Percentiles rank a stretch among this genome's conserved stretches.
Evolutionary conservation across 2,329 filamentous ascomycete species (phyloP).

Genomic region (Aspergillus fijiensis): DNA sequence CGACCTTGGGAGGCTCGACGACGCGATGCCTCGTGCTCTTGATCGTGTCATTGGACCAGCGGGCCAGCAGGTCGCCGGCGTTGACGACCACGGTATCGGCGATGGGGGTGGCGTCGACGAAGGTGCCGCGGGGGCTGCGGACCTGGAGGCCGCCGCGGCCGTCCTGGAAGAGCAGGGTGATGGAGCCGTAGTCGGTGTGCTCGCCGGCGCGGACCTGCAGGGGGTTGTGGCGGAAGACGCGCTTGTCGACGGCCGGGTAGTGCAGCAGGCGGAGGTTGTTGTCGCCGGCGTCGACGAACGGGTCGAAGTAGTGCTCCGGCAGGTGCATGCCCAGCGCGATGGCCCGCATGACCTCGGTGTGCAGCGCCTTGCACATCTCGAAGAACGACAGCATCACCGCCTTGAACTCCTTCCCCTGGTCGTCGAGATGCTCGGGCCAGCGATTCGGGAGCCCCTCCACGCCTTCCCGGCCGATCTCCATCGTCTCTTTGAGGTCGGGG

Average conservation of each 20-base stretch:
- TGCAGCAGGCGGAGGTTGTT: conserved; percentile 74
- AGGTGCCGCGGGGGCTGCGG: conserved; percentile 70
- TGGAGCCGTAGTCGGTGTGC: conserved; percentile 65
- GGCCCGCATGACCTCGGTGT: conserved; percentile 77
- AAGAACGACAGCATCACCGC: conserved; percentile 74
- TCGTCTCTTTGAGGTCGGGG: conserved; percentile 56
- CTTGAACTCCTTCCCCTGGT: conserved; percentile 62
- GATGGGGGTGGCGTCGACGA: conserved; percentile 81
- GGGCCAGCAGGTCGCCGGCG: conserved; percentile 78
- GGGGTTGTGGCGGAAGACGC: conserved; percentile 65
- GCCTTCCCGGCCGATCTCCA: conserved; percentile 63
- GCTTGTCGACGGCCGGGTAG: conserved; percentile 67
- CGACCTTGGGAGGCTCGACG: conserved; percentile 71
- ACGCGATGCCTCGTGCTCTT: conserved; percentile 88
- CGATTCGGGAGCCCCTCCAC: conserved; percentile 67
- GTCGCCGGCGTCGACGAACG: conserved; percentile 67
- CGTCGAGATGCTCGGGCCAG: conserved; percentile 65
- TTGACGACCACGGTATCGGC: conserved; percentile 81
- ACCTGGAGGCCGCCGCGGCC: conserved; percentile 59
- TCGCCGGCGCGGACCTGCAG: conserved; percentile 73
- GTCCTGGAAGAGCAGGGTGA: conserved; percentile 59
- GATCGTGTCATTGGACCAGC: conserved; percentile 91
- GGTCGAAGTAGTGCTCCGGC: conserved; percentile 71
- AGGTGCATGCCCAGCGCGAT: conserved; percentile 80
- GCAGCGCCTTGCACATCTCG: conserved; percentile 69